Conservation (phyloP, 805 yeast genomes). For the Pichia gijzeniarum region DNA sequence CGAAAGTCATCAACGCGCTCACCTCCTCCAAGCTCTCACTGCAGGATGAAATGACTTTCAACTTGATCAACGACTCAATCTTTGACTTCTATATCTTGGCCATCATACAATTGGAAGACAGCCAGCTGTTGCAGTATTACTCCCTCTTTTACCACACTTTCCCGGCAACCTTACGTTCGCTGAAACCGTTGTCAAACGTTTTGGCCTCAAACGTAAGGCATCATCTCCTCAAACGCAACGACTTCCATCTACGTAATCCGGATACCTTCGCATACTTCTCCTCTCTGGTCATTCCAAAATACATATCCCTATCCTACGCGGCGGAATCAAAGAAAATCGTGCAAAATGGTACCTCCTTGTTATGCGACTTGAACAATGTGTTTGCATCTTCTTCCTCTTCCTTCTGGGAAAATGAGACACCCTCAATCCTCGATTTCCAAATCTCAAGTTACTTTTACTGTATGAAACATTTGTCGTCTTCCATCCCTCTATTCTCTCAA, state of each 20-base stretch:
- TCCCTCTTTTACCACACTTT: constrained; percentile 2
- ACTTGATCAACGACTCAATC: constrained; percentile 40
- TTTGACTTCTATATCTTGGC: constrained; percentile 40
- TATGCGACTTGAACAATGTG: not conserved
- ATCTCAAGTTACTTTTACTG: constrained; percentile 14
- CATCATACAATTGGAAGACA: constrained; percentile 3
- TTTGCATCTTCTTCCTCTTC: not conserved
- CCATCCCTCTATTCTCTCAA: not conserved
- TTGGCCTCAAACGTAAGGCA: not conserved
- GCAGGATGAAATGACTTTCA: constrained; percentile 32
- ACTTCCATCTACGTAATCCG: constrained; percentile 31
- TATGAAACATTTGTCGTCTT: constrained; percentile 5
- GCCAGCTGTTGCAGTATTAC: constrained; percentile 10
- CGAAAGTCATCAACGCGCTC: constrained; percentile 33
- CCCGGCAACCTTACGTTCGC: not conserved
- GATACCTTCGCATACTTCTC: constrained; percentile 1
- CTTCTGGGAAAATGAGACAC: not conserved
- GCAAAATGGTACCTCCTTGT: not conserved
- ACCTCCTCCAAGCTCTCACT: constrained; percentile 28
- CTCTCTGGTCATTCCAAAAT: not conserved
- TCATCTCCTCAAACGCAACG: constrained; percentile 9
- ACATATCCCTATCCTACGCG: not conserved
- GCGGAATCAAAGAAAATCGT: not conserved
- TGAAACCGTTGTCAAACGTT: not conserved
- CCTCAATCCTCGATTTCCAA: constrained; percentile 15